These are phyloP conservation scores for Dipodascus albidus DNA, from an alignment of 805 yeast species.

Conservation along the genomic window DNA sequence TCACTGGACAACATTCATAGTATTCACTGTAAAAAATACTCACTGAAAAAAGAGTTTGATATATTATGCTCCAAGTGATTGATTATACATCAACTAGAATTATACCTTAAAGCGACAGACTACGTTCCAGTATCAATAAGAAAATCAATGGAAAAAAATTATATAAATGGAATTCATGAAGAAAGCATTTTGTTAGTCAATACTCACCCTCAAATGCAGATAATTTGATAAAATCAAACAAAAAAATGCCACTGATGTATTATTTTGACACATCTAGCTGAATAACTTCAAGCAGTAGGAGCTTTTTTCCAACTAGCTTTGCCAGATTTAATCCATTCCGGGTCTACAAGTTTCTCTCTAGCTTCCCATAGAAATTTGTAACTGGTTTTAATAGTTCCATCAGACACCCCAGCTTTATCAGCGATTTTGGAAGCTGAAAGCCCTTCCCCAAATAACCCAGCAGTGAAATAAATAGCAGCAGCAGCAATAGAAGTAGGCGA, in stretches of 20 bases:
- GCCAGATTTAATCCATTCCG: constrained; percentile 61
- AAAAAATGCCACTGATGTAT: neutral
- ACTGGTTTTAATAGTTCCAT: constrained; percentile 91
- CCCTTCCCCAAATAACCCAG: constrained; percentile 71
- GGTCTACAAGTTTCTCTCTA: constrained; percentile 60
- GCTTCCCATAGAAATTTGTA: constrained; percentile 74
- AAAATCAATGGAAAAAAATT: too few species aligned
- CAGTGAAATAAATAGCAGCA: constrained; percentile 90
- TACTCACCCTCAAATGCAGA: neutral
- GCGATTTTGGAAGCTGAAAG: constrained; percentile 72
- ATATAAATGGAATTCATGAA: too few species aligned
- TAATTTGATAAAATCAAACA: neutral
- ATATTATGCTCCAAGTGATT: too few species aligned
- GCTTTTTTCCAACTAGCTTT: constrained; percentile 34
- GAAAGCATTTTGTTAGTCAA: too few species aligned
- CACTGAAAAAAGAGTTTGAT: too few species aligned
- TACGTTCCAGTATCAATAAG: too few species aligned
- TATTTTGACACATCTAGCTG: neutral
- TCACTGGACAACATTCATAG: too few species aligned
- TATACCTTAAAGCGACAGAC: too few species aligned
- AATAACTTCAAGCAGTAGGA: neutral
- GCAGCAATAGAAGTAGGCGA: constrained; percentile 98
- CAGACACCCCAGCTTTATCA: constrained; percentile 93
- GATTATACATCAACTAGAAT: too few species aligned
- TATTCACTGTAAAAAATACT: too few species aligned